phyloP scores from a whole-genome alignment of 352 stramenopile species.

The Phytophthora tubulina region DNA sequence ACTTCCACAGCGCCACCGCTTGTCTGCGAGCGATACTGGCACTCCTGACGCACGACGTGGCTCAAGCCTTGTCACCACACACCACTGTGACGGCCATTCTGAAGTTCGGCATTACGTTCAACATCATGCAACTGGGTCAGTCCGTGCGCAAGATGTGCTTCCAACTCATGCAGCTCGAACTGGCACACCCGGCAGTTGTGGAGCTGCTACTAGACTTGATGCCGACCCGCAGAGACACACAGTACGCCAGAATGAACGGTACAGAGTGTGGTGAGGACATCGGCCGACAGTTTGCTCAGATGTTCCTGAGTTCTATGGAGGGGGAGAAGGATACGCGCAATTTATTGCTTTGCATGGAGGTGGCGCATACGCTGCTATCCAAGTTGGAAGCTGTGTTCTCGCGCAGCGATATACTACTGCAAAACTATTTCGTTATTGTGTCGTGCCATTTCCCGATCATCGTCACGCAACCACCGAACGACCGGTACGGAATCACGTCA shows the following conservation, averaged over 20 bases:
- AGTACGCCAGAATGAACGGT: conserved; percentile 32
- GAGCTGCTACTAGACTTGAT: conserved; percentile 53
- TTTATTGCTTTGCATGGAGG: conserved; percentile 79
- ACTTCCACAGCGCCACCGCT: conserved; percentile 84
- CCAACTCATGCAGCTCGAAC: conserved; percentile 76
- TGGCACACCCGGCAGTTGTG: conserved; percentile 64
- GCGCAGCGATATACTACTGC: conserved; percentile 65
- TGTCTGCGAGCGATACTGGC: conserved; percentile 83
- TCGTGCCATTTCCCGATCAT: conserved; percentile 94
- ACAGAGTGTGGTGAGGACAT: conserved; percentile 45
- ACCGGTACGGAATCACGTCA: conserved; percentile 92
- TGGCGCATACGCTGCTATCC: conserved; percentile 70
- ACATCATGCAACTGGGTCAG: conserved; percentile 86
- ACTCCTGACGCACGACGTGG: conserved; percentile 73
- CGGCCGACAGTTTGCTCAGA: conserved; percentile 69
- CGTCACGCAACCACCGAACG: conserved; percentile 91
- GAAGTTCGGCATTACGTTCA: conserved; percentile 68
- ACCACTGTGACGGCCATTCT: conserved; percentile 69
- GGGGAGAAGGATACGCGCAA: conserved; percentile 93
- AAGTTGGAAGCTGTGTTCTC: conserved; percentile 74
- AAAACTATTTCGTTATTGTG: conserved; percentile 91
- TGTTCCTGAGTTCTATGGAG: conserved; percentile 87
- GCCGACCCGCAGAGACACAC: conserved; percentile 26
- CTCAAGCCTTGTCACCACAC: conserved; percentile 58
- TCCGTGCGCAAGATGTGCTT: conserved; percentile 90